Base-by-base conservation (phyloP, 345 rosid species). In the Eucalyptus sp. region DNA sequence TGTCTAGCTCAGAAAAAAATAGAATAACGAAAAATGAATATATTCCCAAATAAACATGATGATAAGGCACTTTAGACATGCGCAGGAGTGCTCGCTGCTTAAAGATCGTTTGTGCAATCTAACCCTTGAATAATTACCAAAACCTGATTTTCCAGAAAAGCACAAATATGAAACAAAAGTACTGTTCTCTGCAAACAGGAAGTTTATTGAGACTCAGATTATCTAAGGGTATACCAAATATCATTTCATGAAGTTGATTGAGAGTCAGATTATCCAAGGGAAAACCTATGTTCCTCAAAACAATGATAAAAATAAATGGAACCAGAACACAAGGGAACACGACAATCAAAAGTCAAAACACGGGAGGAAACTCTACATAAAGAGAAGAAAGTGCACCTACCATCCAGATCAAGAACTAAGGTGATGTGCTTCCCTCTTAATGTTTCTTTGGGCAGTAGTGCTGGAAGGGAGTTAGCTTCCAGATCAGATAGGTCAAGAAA, bases 361-460 rank as follows among this genome's bases (percentile, higher is more conserved):
- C 20, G 83, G 48, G 48, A 76, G 29, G 48, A 76, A 37, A 76
- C 83, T 86, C 64, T 12, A 54, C 24, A 52, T 9, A 68, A 17
- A 37, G 83, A 76, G 27, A 76, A 76, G 83, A 41, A 76, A 76
- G 29, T 41, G 48, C 48, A n/a, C 90, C 25, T 88, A 90, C 91
- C 91, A n/a, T 90, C 91, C 48, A 90, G 88, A 88, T 90, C 91
- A 60, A 90, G 91, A 88, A 88, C 91, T 50, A 90, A 64, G 87
- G 91, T 90, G 9, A 90, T 86, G 33, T 87, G 87, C 76, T 88
- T 90, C 80, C 86, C 66, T 58, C 88, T 84, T 44, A 76, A 62
- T 43, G 87, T 86, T 86, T 88, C 91, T 60, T 87, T 41, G 27
- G 91, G 90, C 60, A 90, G 60, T 44, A 90, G 81, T 22, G 88